Base-by-base conservation (phyloP, 75 land plant species). In the Picea sitchensis region DNA sequence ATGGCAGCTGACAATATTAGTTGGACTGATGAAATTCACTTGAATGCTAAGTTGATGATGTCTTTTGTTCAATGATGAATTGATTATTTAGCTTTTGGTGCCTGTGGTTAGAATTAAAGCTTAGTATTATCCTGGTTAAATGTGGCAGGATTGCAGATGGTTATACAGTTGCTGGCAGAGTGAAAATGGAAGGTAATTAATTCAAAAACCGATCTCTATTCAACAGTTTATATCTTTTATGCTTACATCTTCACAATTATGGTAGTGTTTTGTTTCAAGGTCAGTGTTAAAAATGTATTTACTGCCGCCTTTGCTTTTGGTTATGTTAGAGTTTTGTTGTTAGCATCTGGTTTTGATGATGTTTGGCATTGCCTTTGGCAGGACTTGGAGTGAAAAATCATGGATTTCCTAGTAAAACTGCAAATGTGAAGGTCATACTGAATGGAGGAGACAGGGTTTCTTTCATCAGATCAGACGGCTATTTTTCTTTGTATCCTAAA, bases 401-500 rank as follows among this genome's bases (percentile, higher is more conserved):
- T 87, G 86, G 85, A 23, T 77, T 83, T 62, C 87, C 92, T 75
- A 82, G 78, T 61, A 96, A 92, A 83, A 54, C 84, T 51, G 79
- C 90, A 78, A 91, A 92, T 82, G 84, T 85, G 14, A 97, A 95
- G 86, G 89, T 97, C 69, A 81, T 95, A 51, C 84, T 97, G 18
- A 95, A 97, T 83, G 98, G 93, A 58, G 99, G 99, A 4, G 88
- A 97, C 54, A 82, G 78, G 73, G 83, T 95, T 68, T 64, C 98
- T 14, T 93, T 95, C 81, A 73, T 92, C 14, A 86, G 92, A 78
- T 86, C 95, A 31, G 95, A 95, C 86, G 99, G 99, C 60, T 95
- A 90, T 68, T 97, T 97, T 79, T 84, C 95, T 78, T 95, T 97
- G 99, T 97, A 97, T 90, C 89, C 96, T 87, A 17, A 23, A 36